phyloP scores from a whole-genome alignment of 2,329 filamentous ascomycete genomes.

The Monilinia polystroma region DNA sequence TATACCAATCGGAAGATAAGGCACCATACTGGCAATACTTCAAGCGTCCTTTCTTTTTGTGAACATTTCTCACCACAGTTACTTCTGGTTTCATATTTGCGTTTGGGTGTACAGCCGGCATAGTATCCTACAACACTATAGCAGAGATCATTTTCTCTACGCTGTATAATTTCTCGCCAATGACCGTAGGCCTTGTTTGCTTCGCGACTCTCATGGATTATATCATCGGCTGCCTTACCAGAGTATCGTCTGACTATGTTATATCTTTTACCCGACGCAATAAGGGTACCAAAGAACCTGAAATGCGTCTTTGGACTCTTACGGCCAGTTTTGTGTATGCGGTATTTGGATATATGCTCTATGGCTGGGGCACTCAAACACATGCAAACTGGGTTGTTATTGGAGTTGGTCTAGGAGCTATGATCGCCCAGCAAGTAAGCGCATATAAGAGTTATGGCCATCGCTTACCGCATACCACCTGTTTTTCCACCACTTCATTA shows the following conservation, averaged over 20 bases:
- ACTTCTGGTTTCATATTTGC: no score
- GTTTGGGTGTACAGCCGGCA: no score
- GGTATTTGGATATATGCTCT: constrained; percentile 42
- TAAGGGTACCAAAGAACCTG: constrained; percentile 42
- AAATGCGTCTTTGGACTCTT: constrained; percentile 44
- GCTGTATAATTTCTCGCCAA: constrained; percentile 25
- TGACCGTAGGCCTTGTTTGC: constrained; percentile 34
- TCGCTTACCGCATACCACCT: no score
- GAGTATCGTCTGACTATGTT: constrained; percentile 39
- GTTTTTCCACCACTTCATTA: no score
- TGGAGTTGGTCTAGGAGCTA: constrained; percentile 42
- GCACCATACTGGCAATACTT: no score
- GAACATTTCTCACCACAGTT: no score
- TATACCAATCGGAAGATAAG: no score
- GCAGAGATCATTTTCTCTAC: background rate
- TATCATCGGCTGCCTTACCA: constrained; percentile 42
- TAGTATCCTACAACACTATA: no score
- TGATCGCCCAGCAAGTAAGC: constrained; percentile 45
- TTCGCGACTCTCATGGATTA: constrained; percentile 41
- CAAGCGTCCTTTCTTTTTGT: no score
- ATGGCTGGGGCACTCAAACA: constrained; percentile 43
- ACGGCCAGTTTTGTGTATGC: constrained; percentile 40
- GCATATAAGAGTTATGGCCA: no score
- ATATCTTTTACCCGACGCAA: constrained; percentile 41
- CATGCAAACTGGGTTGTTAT: constrained; percentile 40